Percentiles rank a stretch among this genome's conserved stretches.
Conservation (phyloP, 441 rosid genomes). For the Aleurites moluccanus region DNA sequence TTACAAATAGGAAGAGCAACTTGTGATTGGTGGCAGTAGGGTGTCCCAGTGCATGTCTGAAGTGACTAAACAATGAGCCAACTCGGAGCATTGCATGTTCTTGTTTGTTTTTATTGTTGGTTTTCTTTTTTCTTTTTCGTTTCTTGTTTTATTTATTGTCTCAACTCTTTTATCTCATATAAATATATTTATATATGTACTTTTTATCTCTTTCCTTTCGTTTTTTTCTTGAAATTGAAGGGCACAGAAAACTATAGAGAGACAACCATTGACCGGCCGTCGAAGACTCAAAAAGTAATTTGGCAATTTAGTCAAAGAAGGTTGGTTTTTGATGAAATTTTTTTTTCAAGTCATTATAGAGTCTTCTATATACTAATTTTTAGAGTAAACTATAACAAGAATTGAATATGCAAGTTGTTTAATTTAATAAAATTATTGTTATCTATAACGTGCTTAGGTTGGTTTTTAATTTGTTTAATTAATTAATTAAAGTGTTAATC, state of each 20-base stretch:
- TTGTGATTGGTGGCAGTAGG: conserved; percentile 21
- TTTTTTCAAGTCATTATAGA: not conserved
- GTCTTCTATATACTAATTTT: not conserved
- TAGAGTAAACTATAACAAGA: not conserved
- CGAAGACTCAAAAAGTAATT: not conserved
- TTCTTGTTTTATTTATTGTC: conserved; percentile 35
- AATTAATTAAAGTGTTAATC: not conserved
- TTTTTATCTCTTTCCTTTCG: not conserved
- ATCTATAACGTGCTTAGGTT: too few species aligned
- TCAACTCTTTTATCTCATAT: conserved; percentile 21
- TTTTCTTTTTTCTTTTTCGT: conserved; percentile 6
- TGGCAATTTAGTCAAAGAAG: not conserved
- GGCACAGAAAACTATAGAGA: conserved; percentile 34
- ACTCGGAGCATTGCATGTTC: conserved; percentile 41
- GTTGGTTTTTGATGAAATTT: not conserved
- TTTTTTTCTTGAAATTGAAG: not conserved
- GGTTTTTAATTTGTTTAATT: not conserved
- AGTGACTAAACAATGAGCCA: conserved; percentile 38
- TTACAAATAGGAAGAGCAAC: not conserved
- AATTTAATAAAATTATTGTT: not conserved
- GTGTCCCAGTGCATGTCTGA: conserved; percentile 37
- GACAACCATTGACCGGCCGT: not conserved
- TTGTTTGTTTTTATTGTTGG: conserved; percentile 22
- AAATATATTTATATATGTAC: too few species aligned
- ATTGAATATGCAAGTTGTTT: not conserved